phyloP scores from a whole-genome alignment of 2,329 filamentous ascomycete species.

The Triangularia verruculosa region DNA sequence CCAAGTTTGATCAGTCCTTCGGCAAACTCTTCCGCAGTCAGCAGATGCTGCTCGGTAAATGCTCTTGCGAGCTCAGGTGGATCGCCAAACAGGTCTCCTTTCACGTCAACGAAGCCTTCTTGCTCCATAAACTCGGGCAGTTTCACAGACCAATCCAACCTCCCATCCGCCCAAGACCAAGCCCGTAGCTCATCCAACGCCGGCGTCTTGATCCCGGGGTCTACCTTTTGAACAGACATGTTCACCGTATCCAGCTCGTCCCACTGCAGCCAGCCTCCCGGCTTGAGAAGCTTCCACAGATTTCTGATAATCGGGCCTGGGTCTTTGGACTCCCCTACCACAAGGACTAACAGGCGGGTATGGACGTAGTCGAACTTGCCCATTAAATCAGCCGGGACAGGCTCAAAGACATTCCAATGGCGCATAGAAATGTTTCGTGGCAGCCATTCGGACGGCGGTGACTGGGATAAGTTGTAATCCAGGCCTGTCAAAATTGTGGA shows the following conservation, averaged over 20 bases:
- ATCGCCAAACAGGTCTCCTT: background rate
- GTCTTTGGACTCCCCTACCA: background rate
- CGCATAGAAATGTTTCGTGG: background rate
- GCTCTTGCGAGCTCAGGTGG: constrained; percentile 1
- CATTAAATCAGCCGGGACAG: background rate
- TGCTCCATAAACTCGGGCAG: background rate
- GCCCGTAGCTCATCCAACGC: background rate
- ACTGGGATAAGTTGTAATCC: background rate
- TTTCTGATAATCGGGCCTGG: background rate
- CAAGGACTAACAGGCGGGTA: background rate
- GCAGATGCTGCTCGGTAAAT: constrained; percentile 4
- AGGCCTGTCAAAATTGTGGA: background rate
- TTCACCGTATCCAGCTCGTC: constrained; percentile 1
- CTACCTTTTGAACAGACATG: constrained; percentile 1
- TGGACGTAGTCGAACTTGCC: constrained; percentile 5
- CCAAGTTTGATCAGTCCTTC: constrained; percentile 2
- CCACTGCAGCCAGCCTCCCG: constrained; percentile 10
- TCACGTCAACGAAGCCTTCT: background rate
- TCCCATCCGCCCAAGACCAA: constrained; percentile 1
- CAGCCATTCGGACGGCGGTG: background rate
- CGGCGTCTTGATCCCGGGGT: background rate
- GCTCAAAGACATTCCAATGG: background rate
- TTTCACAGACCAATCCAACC: background rate
- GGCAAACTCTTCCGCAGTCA: constrained; percentile 3
- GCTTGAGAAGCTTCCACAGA: background rate